Percentiles rank a stretch among this genome's conserved stretches.
These are phyloP conservation scores for Oryza longistaminata DNA, from an alignment of 176 grass and related monocot genomes.

Conservation along the genomic window DNA sequence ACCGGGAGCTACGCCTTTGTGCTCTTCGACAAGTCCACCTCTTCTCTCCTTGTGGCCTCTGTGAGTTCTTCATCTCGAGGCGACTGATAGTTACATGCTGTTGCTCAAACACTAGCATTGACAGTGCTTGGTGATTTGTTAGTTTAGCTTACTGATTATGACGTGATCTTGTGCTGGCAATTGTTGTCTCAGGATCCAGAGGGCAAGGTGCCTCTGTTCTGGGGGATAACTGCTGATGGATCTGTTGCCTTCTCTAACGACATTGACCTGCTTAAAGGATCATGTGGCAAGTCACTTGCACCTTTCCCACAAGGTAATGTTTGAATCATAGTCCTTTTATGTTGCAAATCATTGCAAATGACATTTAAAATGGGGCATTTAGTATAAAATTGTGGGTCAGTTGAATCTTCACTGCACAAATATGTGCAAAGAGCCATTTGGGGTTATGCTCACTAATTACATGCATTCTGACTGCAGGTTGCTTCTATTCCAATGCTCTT, in stretches of 20 bases:
- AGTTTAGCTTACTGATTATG: background rate
- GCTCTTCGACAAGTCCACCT: slow-evolving; percentile 87
- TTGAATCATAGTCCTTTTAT: background rate
- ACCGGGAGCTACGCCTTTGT: slow-evolving; percentile 80
- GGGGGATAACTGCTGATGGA: slow-evolving; percentile 85
- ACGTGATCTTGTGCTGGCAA: background rate
- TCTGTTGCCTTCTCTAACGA: slow-evolving; percentile 78
- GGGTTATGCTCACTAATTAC: background rate
- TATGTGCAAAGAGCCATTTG: background rate
- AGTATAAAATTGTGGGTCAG: background rate
- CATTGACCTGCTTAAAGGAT: slow-evolving; percentile 85
- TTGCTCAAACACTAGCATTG: background rate
- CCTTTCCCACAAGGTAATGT: slow-evolving; percentile 84
- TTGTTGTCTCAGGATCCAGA: slow-evolving; percentile 48
- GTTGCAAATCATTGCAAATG: background rate
- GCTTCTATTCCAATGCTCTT: slow-evolving; percentile 83
- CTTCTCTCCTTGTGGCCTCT: slow-evolving; percentile 73
- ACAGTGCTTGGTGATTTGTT: background rate
- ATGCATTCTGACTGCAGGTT: slow-evolving; percentile 43
- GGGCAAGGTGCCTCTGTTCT: slow-evolving; percentile 75
- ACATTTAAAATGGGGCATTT: background rate
- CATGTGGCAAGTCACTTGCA: slow-evolving; percentile 92
- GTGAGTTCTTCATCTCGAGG: slow-evolving; percentile 30
- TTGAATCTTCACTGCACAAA: background rate
- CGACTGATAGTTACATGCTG: background rate